Evolutionary conservation across 176 grass and related monocot genomes (phyloP).

Genomic region (Juncus effusus): DNA sequence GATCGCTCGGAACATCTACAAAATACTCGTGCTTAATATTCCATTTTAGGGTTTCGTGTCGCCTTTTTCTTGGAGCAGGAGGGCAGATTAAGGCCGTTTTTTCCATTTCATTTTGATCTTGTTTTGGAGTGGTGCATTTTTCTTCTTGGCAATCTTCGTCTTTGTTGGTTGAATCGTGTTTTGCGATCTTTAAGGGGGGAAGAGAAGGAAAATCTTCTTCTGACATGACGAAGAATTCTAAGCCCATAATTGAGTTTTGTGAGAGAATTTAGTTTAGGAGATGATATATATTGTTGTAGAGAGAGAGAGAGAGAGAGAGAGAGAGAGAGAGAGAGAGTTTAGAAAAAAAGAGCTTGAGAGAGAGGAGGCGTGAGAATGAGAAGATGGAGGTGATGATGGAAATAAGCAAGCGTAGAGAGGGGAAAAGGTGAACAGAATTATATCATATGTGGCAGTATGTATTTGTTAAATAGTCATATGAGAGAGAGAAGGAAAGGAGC

Average conservation of each 20-base stretch:
- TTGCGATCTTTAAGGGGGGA: constrained; percentile 31
- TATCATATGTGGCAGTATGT: constrained; percentile 41
- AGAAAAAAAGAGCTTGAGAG: background rate
- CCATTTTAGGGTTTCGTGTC: constrained; percentile 27
- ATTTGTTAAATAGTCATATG: constrained; percentile 51
- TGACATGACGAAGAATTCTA: constrained; percentile 29
- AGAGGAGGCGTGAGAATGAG: constrained; percentile 25
- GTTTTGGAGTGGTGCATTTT: constrained; percentile 56
- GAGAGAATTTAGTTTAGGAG: constrained; percentile 5
- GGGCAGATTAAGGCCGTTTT: constrained; percentile 40
- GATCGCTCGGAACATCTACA: constrained; percentile 49
- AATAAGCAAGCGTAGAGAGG: constrained; percentile 30
- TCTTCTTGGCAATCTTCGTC: background rate
- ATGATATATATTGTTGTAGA: constrained; percentile 5
- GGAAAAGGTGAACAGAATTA: constrained; percentile 60
- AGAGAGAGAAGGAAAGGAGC: constrained; percentile 22
- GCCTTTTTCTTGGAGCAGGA: constrained; percentile 52
- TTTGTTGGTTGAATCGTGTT: background rate
- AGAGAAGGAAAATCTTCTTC: constrained; percentile 43
- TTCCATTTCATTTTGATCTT: constrained; percentile 23
- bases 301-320: too few species aligned
- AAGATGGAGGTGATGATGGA: constrained; percentile 66
- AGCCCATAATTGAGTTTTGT: constrained; percentile 40
- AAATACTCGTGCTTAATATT: constrained; percentile 48
- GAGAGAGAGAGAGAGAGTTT: background rate